Evolutionary conservation across 1,284 basidiomycete genomes (phyloP).

Genomic region (Pholiota adiposa): DNA sequence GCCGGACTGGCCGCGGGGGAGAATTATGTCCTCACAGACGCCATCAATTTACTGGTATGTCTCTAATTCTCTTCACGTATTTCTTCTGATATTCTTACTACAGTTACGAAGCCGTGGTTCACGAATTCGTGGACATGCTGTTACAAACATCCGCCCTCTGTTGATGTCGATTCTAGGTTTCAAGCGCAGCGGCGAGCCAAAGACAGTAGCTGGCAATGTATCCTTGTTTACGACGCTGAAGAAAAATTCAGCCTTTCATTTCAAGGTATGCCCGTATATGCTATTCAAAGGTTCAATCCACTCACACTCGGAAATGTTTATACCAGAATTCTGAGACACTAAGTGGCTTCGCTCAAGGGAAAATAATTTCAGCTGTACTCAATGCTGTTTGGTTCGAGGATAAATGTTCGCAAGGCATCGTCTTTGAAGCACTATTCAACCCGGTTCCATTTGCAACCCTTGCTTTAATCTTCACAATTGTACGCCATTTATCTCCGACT

Average conservation of each 20-base stretch:
- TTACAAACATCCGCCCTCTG: conserved; percentile 1
- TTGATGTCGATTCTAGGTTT: conserved; percentile 13
- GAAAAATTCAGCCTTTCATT: conserved; percentile 5
- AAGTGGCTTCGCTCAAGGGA: conserved; percentile 7
- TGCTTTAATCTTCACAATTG: conserved; percentile 20
- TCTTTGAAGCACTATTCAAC: conserved; percentile 20
- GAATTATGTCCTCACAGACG: conserved; percentile 3
- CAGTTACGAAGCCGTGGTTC: conserved; percentile 4
- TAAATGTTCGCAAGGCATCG: conserved; percentile 17
- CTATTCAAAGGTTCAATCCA: neutral
- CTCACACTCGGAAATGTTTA: neutral
- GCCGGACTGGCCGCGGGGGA: neutral
- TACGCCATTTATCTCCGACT: conserved; percentile 7
- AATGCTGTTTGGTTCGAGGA: conserved; percentile 17
- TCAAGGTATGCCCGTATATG: conserved; percentile 12
- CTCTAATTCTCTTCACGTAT: neutral
- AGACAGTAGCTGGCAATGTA: neutral
- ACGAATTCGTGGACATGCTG: conserved; percentile 13
- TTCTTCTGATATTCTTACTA: neutral
- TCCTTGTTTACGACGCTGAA: neutral
- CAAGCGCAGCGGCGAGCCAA: conserved; percentile 2
- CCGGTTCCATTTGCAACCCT: conserved; percentile 23
- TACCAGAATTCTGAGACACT: conserved; percentile 3
- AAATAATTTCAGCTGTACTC: conserved; percentile 9
- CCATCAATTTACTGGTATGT: conserved; percentile 5